A percentile compares a stretch with the other conserved stretches of the same genome.
Conservation (phyloP, 2,329 filamentous ascomycete species). For the Xylariaceae sp. region DNA sequence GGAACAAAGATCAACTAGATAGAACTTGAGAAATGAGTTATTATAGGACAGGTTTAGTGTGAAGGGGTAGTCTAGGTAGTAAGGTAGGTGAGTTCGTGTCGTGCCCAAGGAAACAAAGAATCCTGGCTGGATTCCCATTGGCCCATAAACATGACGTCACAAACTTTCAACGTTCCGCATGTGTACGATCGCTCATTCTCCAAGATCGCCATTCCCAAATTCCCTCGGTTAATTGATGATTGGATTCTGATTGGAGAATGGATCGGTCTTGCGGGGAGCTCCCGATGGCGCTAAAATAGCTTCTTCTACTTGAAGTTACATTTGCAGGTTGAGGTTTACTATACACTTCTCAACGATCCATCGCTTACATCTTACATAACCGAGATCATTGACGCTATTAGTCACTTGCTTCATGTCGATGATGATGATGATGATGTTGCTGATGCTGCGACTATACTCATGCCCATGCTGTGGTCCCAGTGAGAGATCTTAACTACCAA, state of each 20-base stretch:
- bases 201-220: not conserved
- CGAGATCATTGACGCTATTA: not conserved
- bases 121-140: not conserved
- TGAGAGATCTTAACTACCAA: too few relatives aligned
- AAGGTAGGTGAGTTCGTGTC: too few relatives aligned
- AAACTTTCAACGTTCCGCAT: conserved; percentile 9
- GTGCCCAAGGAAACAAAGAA: not conserved
- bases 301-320: conserved; percentile 9
- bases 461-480: too few relatives aligned
- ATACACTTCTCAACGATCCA: too few relatives aligned
- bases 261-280: conserved; percentile 20
- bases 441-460: too few relatives aligned
- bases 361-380: not conserved
- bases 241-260: too few relatives aligned
- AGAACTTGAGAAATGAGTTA: conserved; percentile 10
- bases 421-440: too few relatives aligned
- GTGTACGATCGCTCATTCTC: not conserved
- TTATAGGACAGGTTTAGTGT: not conserved
- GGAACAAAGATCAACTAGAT: not conserved
- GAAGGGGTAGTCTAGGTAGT: not conserved
- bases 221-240: conserved; percentile 9
- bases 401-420: too few relatives aligned
- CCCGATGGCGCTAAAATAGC: conserved; percentile 13
- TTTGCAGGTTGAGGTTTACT: too few relatives aligned
- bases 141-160: conserved; percentile 27